A percentile compares a stretch with the other conserved stretches of the same genome.
phyloP scores from a whole-genome alignment of 148 eudicot species.

The Polygonum maritimum region DNA sequence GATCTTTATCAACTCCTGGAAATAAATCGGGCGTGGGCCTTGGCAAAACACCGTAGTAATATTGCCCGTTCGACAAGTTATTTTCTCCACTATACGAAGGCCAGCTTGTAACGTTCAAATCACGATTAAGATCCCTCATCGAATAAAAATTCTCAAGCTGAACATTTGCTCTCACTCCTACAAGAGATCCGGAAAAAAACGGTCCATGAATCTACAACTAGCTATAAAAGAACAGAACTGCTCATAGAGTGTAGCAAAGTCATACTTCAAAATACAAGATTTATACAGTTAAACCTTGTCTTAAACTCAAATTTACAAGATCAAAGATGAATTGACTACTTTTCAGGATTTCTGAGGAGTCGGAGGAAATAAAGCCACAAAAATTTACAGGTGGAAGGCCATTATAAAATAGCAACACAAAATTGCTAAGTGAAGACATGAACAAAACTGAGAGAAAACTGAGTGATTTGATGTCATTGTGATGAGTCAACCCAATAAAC shows the following conservation, averaged over 20 bases:
- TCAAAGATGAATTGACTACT: background rate
- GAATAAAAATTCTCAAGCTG: constrained; percentile 56
- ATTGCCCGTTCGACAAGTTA: constrained; percentile 41
- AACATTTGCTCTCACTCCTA: constrained; percentile 84
- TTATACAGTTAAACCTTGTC: background rate
- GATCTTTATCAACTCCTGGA: constrained; percentile 55
- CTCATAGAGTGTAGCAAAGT: background rate
- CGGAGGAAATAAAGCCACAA: background rate
- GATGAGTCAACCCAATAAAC: background rate
- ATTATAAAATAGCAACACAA: background rate
- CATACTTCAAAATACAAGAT: background rate
- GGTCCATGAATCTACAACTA: background rate
- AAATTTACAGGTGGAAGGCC: background rate
- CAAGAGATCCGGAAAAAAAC: constrained; percentile 15
- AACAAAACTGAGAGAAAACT: background rate
- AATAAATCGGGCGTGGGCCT: constrained; percentile 28
- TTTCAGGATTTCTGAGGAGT: background rate
- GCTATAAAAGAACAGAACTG: background rate
- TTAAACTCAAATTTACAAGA: background rate
- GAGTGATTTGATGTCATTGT: too few species aligned
- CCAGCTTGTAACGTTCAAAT: constrained; percentile 63
- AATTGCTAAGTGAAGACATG: background rate
- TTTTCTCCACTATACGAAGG: constrained; percentile 48
- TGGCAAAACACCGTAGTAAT: constrained; percentile 37
- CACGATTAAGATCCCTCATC: constrained; percentile 63